Conservation (phyloP, 306 rosid genomes). For the Astragalus membranaceus region DNA sequence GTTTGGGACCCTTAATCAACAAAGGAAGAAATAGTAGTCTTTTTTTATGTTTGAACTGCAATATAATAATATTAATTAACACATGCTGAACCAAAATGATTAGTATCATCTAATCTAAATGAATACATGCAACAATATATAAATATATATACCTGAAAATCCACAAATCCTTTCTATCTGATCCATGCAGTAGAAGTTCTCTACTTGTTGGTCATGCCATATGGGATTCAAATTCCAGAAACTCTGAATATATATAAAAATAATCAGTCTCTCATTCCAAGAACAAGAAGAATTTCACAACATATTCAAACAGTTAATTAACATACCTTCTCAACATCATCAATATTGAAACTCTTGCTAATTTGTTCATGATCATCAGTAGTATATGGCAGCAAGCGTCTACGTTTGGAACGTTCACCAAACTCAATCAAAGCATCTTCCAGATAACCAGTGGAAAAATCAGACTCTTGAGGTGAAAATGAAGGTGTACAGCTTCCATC, state of each 20-base stretch:
- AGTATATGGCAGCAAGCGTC: conserved; percentile 46
- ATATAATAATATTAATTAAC: too few species aligned
- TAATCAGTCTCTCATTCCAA: conserved; percentile 5
- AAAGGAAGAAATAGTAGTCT: too few species aligned
- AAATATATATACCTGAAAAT: conserved; percentile 32
- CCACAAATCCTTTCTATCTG: conserved; percentile 38
- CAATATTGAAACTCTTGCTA: conserved; percentile 15
- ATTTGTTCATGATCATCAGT: conserved; percentile 30
- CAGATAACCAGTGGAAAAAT: conserved; percentile 76
- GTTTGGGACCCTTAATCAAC: background rate
- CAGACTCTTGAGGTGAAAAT: conserved; percentile 37
- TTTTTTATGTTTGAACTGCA: too few species aligned
- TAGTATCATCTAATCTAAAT: background rate
- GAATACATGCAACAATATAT: background rate
- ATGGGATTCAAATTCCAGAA: conserved; percentile 48
- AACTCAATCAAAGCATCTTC: conserved; percentile 85
- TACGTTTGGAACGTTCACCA: conserved; percentile 56
- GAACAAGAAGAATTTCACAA: background rate
- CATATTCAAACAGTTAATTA: too few species aligned
- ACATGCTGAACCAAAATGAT: background rate
- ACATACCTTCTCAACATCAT: conserved; percentile 32
- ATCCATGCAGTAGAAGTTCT: conserved; percentile 50
- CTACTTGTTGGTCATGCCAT: conserved; percentile 40
- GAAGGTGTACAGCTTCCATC: conserved; percentile 33
- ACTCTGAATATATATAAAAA: conserved; percentile 19